Evolutionary conservation across 805 yeast species (phyloP).

Genomic region (Brettanomyces nanus): DNA sequence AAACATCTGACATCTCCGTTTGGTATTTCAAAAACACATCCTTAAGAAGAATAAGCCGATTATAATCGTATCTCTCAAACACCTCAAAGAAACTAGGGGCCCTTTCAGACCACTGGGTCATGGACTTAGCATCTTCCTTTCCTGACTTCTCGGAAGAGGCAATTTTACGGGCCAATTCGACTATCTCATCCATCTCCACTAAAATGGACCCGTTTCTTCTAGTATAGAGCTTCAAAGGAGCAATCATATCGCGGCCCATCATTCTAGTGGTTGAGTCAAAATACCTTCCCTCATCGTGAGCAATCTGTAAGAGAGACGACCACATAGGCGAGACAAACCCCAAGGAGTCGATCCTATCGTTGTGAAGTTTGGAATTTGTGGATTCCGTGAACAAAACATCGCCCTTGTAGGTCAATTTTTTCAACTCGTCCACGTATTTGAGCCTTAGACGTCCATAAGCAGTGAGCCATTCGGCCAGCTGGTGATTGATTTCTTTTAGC

Average conservation of each 20-base stretch:
- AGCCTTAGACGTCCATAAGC: constrained; percentile 42
- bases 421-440: constrained; percentile 40
- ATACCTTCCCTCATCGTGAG: constrained; percentile 36
- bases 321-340: constrained; percentile 39
- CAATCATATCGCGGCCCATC: constrained; percentile 47
- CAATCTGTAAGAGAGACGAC: constrained; percentile 32
- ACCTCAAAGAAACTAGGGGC: constrained; percentile 72
- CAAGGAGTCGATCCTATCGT: constrained; percentile 39
- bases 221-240: constrained; percentile 44
- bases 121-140: constrained; percentile 27
- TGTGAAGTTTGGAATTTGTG: constrained; percentile 33
- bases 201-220: constrained; percentile 42
- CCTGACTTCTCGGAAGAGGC: constrained; percentile 11
- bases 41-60: constrained; percentile 54
- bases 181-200: constrained; percentile 31
- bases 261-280: constrained; percentile 41
- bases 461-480: constrained; percentile 53
- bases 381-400: constrained; percentile 29
- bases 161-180: constrained; percentile 19
- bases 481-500: constrained; percentile 48
- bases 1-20: constrained; percentile 48
- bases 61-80: constrained; percentile 64
- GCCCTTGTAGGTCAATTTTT: constrained; percentile 28
- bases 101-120: constrained; percentile 63
- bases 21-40: constrained; percentile 59